Conservation (phyloP, 169 alveolate genomes). For the Eimeria zaria region DNA sequence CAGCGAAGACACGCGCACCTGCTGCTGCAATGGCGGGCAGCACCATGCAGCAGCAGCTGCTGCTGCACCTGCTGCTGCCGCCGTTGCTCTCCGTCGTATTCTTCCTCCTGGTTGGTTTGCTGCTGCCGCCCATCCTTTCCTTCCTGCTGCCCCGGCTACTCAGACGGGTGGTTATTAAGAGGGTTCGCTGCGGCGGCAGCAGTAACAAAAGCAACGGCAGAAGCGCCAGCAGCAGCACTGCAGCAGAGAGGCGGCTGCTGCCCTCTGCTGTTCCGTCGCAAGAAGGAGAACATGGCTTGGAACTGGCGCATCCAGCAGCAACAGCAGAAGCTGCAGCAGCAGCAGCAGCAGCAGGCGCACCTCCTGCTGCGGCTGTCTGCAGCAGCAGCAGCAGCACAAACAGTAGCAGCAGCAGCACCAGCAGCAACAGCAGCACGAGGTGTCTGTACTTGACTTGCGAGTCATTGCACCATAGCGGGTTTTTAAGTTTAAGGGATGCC, state of each 20-base stretch:
- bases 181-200: conserved; percentile 10
- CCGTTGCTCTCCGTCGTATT: conserved; percentile 36
- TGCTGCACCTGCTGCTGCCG: conserved; percentile 74
- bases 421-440: conserved; percentile 64
- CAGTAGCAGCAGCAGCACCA: conserved; percentile 32
- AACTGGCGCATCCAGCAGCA: background rate
- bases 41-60: conserved; percentile 75
- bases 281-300: background rate
- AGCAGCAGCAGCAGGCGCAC: background rate
- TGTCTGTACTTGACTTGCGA: conserved; percentile 62
- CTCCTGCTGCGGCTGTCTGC: background rate
- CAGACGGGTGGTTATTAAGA: conserved; percentile 20
- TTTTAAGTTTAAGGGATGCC: conserved; percentile 25
- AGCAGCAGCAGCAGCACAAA: conserved; percentile 17
- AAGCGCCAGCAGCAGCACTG: background rate
- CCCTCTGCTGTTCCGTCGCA: background rate
- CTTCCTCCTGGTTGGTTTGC: conserved; percentile 46
- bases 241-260: conserved; percentile 4
- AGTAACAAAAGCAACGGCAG: conserved; percentile 2
- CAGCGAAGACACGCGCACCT: conserved; percentile 3
- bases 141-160: conserved; percentile 68
- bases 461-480: conserved; percentile 53
- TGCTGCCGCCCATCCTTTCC: conserved; percentile 70
- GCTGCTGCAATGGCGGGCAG: conserved; percentile 51
- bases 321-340: background rate